Evolutionary conservation across 176 grass and related monocot genomes (phyloP), one percentile per base, ranked within the genome.

Genomic region (Themeda triandra): DNA sequence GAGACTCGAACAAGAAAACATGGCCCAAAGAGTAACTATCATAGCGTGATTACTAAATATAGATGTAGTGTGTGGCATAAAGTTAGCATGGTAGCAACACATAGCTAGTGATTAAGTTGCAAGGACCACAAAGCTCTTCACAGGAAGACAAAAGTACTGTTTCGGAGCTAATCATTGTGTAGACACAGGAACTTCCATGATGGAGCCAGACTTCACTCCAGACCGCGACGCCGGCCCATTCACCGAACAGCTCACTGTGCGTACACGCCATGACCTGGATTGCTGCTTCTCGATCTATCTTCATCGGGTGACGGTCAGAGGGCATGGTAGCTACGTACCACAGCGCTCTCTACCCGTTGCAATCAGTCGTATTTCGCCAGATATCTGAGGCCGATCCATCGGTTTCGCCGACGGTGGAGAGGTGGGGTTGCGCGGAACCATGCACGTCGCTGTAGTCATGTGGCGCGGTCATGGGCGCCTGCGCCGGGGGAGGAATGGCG

Each of bases 361-460:
- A 2, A 66, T 84, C 60, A 39, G 35, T 75, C 29, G 1, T 37
- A 35, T 54, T 48, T 49, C 59, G 44, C 58, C 72, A 33, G 39
- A 24, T 80, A 51, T 67, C 4, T 4, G 53, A 32, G 35, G 5
- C 44, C 17, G 10, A 28, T 21, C 21, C 35, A 24, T 41, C 36
- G 68, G 68, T 48, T 45, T 45, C 28, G 12, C 6, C 6, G 35
- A 18, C 4, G 45, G 1, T 48, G 33, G 6, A 5, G 48, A 6
- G 53, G 19, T 19, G 69, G 24, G 70, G 41, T 18, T 17, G 41
- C 2, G 71, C 42, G 17, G 30, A 27, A 23, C 58, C 71, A n/a
- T n/a, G n/a, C n/a, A 84, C 1, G 59, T 84, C 46, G 69, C 77
- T 76, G 63, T 80, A 76, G 63, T 85, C 87, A 89, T 85, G 77